Percentiles rank a stretch among this genome's conserved stretches.
These are phyloP conservation scores for Aspergillus alliaceus DNA, from an alignment of 2,329 filamentous ascomycete genomes.

Conservation along the genomic window DNA sequence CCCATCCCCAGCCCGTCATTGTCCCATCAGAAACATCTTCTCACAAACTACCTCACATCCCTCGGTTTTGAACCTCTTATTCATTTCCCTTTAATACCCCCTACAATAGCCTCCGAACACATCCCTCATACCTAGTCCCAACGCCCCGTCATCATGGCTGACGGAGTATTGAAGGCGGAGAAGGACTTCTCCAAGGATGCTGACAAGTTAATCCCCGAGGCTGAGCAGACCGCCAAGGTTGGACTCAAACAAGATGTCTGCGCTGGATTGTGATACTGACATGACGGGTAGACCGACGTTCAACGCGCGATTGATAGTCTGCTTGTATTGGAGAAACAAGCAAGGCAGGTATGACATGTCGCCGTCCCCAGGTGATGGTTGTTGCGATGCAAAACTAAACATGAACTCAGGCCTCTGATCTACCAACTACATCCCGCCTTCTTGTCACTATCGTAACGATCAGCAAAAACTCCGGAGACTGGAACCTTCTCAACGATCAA, in stretches of 20 bases:
- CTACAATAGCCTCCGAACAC: constrained; percentile 4
- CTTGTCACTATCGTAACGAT: constrained; percentile 87
- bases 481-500: constrained; percentile 95
- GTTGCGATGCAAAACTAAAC: constrained; percentile 9
- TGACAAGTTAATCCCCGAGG: constrained; percentile 86
- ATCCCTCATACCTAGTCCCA: constrained; percentile 9
- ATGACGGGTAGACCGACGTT: constrained; percentile 58
- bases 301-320: constrained; percentile 93
- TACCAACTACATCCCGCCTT: constrained; percentile 88
- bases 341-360: constrained; percentile 72
- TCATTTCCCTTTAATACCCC: not conserved
- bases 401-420: constrained; percentile 75
- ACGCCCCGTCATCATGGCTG: constrained; percentile 67
- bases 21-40: constrained; percentile 10
- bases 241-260: constrained; percentile 8
- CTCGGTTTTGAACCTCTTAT: constrained; percentile 4
- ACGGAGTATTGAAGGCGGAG: constrained; percentile 84
- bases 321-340: constrained; percentile 88
- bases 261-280: constrained; percentile 18
- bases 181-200: constrained; percentile 99
- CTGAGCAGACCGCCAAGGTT: constrained; percentile 85
- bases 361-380: not conserved
- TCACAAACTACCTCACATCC: constrained; percentile 7
- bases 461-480: constrained; percentile 90
- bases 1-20: constrained; percentile 8